Evolutionary conservation across 352 stramenopile genomes (phyloP), one percentile per base, ranked within the genome.

Genomic region (Saprolegnia diclina): DNA sequence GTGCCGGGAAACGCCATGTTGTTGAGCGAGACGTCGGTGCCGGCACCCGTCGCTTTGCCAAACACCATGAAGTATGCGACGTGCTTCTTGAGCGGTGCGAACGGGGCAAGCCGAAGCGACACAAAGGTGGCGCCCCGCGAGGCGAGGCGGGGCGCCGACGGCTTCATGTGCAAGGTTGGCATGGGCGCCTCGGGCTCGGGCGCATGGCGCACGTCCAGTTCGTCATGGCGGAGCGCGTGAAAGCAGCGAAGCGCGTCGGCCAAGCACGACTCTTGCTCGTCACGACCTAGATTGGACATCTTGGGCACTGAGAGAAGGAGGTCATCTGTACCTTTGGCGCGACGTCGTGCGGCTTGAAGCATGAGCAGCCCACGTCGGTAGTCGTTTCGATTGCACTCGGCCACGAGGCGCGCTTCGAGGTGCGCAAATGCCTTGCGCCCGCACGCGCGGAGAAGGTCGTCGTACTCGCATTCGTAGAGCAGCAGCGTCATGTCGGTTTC

Each of bases 11-110:
- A 79, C 13, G 79, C 76, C 19, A 77, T 80, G 69, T 89, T 96
- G 44, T 79, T 94, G 24, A 92, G 67, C 0, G 86, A 92, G 6
- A 95, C 84, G 54, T 80, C 79, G 5, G 85, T 96, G 0, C 88
- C 86, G 13, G 78, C 83, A 0, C 87, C 85, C 0, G 76, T 77
- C 0, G 78, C 66, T 55, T 96, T 94, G 1, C 79, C 85, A 54
- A 89, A 94, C 14, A 92, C 72, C 79, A 91, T 91, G 56, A 93
- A 91, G 50, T 88, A 91, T 11, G 72, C 65, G 13, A 92, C 74
- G 0, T 64, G 46, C 19, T 71, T 74, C 38, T 78, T 77, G 16
- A 72, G 71, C 7, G 75, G 64, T 6, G 64, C 71, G 52, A 80
- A 87, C 35, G 69, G 69, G 29, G 82, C 11, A 40, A 90, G 71